Base-by-base conservation (phyloP, 2,329 filamentous ascomycete species). In the Acarospora socialis region DNA sequence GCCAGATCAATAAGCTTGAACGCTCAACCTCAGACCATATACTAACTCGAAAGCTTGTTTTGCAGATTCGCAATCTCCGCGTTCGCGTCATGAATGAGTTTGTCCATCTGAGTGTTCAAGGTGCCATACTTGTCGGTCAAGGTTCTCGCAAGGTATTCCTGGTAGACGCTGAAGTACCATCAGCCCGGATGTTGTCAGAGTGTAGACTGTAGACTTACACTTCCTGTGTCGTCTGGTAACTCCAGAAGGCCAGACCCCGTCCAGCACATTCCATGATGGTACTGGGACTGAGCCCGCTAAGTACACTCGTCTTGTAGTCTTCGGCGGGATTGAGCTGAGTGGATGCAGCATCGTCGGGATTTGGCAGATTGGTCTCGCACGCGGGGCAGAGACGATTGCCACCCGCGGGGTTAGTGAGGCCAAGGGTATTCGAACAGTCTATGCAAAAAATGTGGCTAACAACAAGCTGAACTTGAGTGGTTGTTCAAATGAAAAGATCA, bases 231-330 rank as follows among this genome's bases (percentile, higher is more conserved):
- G 76, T 74, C 50, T 93, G 84, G 46, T 92, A 93, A 18, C 73
- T 76, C 77, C 83, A 92, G 50, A 93, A 93, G 19, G 69, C 72
- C 41, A 93, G 55, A 1, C 77, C 83, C 43, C 81, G 68, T 4
- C 77, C 74, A 14, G 82, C 79, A 53, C 83, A 92, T 45, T 93
- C 86, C 68, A 92, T 83, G 41, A 94, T 80, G 18, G 77, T 65
- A 20, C 68, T 76, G 1, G 87, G 87, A 38, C 73, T 81, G 1
- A 94, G 59, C 0, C 87, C 87, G 47, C 81, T 83, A 7, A 94
- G 62, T 0, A 92, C 70, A 38, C 77, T 86, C 0, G 81, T 83
- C 54, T 92, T 92, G 62, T 90, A 92, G 43, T 92, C 83, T 46
- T 94, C 86, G 0, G 73, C 76, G 0, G 83, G 83, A 38, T 77